Evolutionary conservation across 225 moss, liverwort and hornwort genomes (phyloP).

Genomic region (Sphagnum contortum): DNA sequence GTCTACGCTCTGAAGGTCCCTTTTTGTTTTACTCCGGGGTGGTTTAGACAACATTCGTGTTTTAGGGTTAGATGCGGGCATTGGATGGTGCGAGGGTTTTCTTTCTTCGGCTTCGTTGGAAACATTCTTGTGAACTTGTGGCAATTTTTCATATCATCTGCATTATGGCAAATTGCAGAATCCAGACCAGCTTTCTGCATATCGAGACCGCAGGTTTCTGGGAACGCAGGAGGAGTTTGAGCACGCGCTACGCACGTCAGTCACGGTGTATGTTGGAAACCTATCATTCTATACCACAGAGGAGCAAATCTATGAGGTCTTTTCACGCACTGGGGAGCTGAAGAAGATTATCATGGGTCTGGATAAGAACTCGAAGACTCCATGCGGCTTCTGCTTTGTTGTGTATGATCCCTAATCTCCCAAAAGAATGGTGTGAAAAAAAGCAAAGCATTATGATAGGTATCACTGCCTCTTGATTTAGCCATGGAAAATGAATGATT

Average conservation of each 20-base stretch:
- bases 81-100: too few relatives aligned
- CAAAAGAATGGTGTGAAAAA: not conserved
- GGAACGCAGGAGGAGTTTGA: conserved; percentile 94
- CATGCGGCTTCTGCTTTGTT: conserved; percentile 98
- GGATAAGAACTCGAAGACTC: conserved; percentile 94
- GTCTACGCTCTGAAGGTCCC: too few relatives aligned
- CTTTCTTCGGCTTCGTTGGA: too few relatives aligned
- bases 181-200: conserved; percentile 89
- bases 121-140: too few relatives aligned
- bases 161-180: conserved; percentile 45
- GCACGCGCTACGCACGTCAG: conserved; percentile 64
- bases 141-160: too few relatives aligned
- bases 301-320: conserved; percentile 97
- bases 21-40: too few relatives aligned
- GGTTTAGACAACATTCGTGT: too few relatives aligned
- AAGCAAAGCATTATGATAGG: too few relatives aligned
- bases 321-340: conserved; percentile 88
- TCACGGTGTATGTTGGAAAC: conserved; percentile 90
- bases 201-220: conserved; percentile 83
- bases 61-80: too few relatives aligned
- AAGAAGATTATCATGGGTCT: conserved; percentile 97
- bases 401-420: conserved; percentile 31
- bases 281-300: conserved; percentile 98
- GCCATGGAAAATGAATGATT: too few relatives aligned
- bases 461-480: too few relatives aligned